Base-by-base conservation (phyloP, 495 filamentous ascomycete species). In the Astrothelium macrocarpum region DNA sequence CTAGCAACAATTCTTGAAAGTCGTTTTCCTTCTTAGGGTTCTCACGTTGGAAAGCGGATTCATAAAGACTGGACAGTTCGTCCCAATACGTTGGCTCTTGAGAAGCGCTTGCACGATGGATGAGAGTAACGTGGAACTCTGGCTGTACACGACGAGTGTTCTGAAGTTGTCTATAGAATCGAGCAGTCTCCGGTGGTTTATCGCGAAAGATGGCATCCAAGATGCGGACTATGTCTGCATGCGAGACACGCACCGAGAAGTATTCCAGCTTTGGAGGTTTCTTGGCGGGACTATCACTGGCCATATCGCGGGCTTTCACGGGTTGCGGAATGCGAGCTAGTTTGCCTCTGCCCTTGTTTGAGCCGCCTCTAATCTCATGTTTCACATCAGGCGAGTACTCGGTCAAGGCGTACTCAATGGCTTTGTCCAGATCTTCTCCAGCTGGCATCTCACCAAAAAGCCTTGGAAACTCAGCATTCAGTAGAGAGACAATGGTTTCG, bases 111-210 rank as follows among this genome's bases (percentile, higher is more conserved):
- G 86, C 84, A 58, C 85, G 87, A 74, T 98, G 94, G 71, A 96
- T 90, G 16, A 98, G 82, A 0, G 94, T 98, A 62, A 97, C 87
- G 74, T 98, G 94, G 76, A 97, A 97, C n/a, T 82, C 75, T 34
- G 82, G 68, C 73, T 98, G 94, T 23, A 97, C 73, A 59, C 94
- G 89, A 28, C 86, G 81, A 1, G 79, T 76, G 45, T 85, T 79
- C 67, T 89, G 79, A 29, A 98, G 86, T 53, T 89, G 82, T 65
- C 84, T 80, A 80, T 87, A 97, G 66, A 96, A 85, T 32, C 79
- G 81, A 2, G 84, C 75, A 18, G 78, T 78, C 61, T 80, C 71
- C 36, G 81, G 64, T 2, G 78, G 68, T 1, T 78, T 67, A 42
- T 71, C 65, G 64, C 78, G 71, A 74, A 97, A 97, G 42, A 84